phyloP scores from a whole-genome alignment of 768 basidiomycete species.

The Termitomyces sp. region DNA sequence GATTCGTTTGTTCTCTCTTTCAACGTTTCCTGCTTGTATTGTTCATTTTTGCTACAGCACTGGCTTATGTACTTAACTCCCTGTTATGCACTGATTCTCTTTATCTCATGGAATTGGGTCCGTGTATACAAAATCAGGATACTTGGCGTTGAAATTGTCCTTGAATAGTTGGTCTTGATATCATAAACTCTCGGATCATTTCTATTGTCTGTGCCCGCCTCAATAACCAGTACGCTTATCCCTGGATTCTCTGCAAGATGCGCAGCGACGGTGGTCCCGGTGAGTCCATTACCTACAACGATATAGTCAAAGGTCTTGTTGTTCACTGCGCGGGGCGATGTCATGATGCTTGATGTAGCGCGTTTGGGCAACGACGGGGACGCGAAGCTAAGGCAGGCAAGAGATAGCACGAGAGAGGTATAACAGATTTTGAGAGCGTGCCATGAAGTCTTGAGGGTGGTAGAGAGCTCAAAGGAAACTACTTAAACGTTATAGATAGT shows the following conservation, averaged over 20 bases:
- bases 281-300: constrained; percentile 45
- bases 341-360: constrained; percentile 31
- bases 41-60: no score
- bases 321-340: constrained; percentile 28
- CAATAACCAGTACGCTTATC: constrained; percentile 46
- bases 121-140: no score
- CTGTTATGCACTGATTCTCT: no score
- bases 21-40: no score
- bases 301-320: constrained; percentile 43
- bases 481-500: no score
- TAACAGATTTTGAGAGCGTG: background rate
- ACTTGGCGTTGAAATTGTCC: no score
- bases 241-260: constrained; percentile 44
- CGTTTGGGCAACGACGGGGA: constrained; percentile 26
- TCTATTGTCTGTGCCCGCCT: constrained; percentile 50
- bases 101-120: no score
- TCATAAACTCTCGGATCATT: constrained; percentile 44
- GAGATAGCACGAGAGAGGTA: background rate
- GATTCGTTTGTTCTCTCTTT: no score
- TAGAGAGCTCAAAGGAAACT: no score
- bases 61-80: no score
- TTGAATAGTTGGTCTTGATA: no score
- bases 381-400: background rate
- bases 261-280: constrained; percentile 49
- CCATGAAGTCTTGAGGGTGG: no score